A percentile compares a stretch with the other conserved stretches of the same genome.
Conservation (phyloP, 192 early-diverging fungal genomes). For the Ambispora gerdemannii region DNA sequence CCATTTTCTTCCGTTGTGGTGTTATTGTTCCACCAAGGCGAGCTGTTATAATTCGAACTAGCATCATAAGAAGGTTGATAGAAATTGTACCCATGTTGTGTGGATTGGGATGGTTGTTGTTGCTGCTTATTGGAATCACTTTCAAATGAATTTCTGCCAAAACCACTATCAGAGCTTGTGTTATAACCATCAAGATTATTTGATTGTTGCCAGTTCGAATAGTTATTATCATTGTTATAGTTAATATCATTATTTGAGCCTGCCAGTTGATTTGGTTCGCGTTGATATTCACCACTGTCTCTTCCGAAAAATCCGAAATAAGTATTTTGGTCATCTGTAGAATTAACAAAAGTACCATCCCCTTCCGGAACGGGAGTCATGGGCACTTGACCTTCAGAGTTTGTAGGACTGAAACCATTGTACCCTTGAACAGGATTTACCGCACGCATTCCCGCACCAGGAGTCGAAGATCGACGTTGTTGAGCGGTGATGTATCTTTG, state of each 20-base stretch:
- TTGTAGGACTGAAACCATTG: slow-evolving; percentile 23
- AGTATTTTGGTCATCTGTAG: background rate
- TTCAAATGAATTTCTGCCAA: background rate
- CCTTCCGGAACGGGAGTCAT: slow-evolving; percentile 27
- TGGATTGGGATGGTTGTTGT: no score
- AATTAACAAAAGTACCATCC: background rate
- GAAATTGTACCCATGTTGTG: background rate
- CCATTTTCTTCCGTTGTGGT: background rate
- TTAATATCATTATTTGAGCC: no score
- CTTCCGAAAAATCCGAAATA: slow-evolving; percentile 5
- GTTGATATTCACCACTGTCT: slow-evolving; percentile 14
- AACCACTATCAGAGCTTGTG: background rate
- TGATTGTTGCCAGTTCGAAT: slow-evolving; percentile 15
- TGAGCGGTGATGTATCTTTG: slow-evolving; percentile 12
- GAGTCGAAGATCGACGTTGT: slow-evolving; percentile 27
- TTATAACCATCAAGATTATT: slow-evolving; percentile 10
- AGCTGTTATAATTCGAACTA: background rate
- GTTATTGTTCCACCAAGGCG: slow-evolving; percentile 22
- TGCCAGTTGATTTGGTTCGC: background rate
- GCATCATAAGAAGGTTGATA: slow-evolving; percentile 8
- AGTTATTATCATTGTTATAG: slow-evolving; percentile 14
- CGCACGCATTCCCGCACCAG: slow-evolving; percentile 4
- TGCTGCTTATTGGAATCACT: background rate
- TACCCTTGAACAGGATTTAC: background rate
- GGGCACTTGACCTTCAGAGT: slow-evolving; percentile 6